Evolutionary conservation across 2,329 filamentous ascomycete species (phyloP), one percentile per base, ranked within the genome.

Genomic region (Colletotrichum lupini): DNA sequence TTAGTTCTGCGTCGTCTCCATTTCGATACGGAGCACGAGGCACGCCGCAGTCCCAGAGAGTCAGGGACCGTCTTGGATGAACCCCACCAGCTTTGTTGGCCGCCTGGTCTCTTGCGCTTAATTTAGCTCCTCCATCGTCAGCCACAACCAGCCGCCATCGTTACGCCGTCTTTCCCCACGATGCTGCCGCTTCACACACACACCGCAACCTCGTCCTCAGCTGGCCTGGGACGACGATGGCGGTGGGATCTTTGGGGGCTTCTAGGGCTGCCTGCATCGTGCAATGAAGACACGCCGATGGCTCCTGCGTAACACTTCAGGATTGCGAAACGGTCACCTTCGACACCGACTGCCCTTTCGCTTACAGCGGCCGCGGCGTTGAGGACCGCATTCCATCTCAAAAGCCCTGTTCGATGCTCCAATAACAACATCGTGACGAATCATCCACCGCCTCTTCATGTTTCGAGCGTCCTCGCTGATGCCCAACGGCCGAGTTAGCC

Each of bases 111-210:
- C n/a, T 56, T 55, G 60, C 35, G 49, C 32, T 57, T 57, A 65
- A 70, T 70, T 70, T 73, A 73, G 67, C 67, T 52, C 11, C 67
- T 56, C 49, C 30, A 11, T 52, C 19, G 60, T 65, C 70, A 69
- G 70, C 67, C 70, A 73, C 70, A 73, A n/a, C 35, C 67, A 73
- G 70, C 70, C 67, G 66, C 67, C 67, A 62, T 61, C 60, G 46
- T 73, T 67, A 73, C 70, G 67, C 60, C 32, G 60, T 49, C 66
- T 49, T 65, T 63, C 67, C 59, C 26, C 65, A 59, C 53, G 66
- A 72, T 55, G 42, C 52, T 52, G n/a, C 14, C 49, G 63, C 28
- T 28, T 68, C 37, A 42, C 22, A 7, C 22, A 67, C 56, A 67
- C 56, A 59, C 35, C 46, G n/a, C 56, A 52, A 2, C n/a, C 53